A percentile compares a stretch with the other conserved stretches of the same genome.
Evolutionary conservation across 306 rosid species (phyloP).

Genomic region (Delonix regia): DNA sequence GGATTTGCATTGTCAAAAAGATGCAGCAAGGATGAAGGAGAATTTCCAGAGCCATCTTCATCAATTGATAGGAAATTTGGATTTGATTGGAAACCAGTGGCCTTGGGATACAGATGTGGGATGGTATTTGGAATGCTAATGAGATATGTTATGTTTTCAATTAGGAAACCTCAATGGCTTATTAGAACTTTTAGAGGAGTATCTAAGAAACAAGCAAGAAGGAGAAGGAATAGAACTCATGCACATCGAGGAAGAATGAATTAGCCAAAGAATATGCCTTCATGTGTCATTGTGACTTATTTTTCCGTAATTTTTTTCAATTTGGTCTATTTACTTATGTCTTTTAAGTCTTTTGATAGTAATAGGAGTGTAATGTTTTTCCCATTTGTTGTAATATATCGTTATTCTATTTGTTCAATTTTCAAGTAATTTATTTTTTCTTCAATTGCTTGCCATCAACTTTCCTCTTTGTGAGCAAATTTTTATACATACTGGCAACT

Average conservation of each 20-base stretch:
- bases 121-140: constrained; percentile 10
- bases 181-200: not conserved
- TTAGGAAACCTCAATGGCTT: constrained; percentile 2
- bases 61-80: not conserved
- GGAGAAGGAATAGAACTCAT: not conserved
- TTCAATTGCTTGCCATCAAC: too few relatives aligned
- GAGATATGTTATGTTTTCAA: not conserved
- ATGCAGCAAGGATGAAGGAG: not conserved
- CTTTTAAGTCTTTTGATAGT: not conserved
- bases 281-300: not conserved
- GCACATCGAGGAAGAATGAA: not conserved
- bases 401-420: too few relatives aligned
- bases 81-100: constrained; percentile 26
- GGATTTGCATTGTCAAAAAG: constrained; percentile 25
- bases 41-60: not conserved
- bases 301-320: too few relatives aligned
- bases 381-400: too few relatives aligned
- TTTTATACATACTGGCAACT: too few relatives aligned
- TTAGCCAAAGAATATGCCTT: not conserved
- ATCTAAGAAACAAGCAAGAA: not conserved
- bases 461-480: too few relatives aligned
- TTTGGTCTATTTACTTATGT: not conserved
- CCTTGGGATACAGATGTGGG: constrained; percentile 40
- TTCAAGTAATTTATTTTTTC: too few relatives aligned
- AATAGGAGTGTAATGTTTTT: too few relatives aligned